Conservation (phyloP, 331 rosid species). For the Cydonia oblonga region DNA sequence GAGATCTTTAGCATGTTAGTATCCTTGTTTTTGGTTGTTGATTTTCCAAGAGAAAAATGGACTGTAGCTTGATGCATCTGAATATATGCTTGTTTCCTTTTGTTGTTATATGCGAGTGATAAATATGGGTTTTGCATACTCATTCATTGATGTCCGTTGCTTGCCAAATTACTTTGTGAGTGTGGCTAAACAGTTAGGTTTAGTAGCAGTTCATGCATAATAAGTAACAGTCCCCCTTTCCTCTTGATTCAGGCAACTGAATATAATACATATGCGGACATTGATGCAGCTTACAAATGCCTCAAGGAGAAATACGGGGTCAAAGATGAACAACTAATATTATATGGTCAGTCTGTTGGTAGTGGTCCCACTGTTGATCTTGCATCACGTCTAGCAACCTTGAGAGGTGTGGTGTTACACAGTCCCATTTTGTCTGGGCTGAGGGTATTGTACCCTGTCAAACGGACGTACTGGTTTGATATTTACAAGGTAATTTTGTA, state of each 20-base stretch:
- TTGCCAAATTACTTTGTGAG: neutral
- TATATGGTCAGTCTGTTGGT: conserved; percentile 93
- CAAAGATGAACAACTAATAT: conserved; percentile 70
- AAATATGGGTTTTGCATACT: neutral
- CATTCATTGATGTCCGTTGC: neutral
- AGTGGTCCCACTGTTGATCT: conserved; percentile 94
- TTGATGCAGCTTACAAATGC: conserved; percentile 86
- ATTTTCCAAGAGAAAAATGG: neutral
- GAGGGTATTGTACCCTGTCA: conserved; percentile 83
- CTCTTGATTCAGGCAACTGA: conserved; percentile 82
- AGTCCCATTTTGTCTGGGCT: conserved; percentile 93
- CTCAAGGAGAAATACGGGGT: conserved; percentile 80
- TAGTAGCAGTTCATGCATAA: neutral
- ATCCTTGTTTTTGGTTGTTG: neutral
- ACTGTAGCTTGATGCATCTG: neutral
- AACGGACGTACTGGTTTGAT: conserved; percentile 91
- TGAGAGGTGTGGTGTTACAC: conserved; percentile 79
- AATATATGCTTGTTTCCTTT: neutral
- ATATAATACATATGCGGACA: conserved; percentile 87
- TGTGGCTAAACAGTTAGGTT: neutral
- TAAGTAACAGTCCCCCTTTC: conserved; percentile 26
- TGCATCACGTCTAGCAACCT: conserved; percentile 56
- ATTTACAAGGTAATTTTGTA: conserved; percentile 63
- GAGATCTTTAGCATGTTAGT: neutral
- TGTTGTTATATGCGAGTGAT: neutral